Evolutionary conservation across 495 filamentous ascomycete genomes (phyloP), one percentile per base, ranked within the genome.

Genomic region (Penicillium crystallinum): DNA sequence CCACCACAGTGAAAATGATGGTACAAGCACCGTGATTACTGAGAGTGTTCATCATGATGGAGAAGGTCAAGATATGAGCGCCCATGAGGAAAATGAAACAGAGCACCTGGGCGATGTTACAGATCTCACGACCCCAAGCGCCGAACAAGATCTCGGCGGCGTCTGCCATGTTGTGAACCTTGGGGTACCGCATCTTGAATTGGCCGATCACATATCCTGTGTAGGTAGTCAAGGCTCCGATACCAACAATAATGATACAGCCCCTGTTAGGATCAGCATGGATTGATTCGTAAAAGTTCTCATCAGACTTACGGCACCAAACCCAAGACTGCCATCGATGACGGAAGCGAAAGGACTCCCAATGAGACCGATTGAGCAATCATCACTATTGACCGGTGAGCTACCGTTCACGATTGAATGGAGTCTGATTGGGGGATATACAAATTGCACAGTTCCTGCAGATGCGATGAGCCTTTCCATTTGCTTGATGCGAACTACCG

Each of bases 11-110:
- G 57, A 86, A 91, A 3, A 83, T 74, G 50, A 90, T 79, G 4
- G 84, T 83, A 62, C 89, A 92, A 0, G 76, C 69, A 3, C 73
- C 81, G 59, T 88, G 78, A 1, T 81, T 63, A 5, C 84, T 82
- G 37, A 91, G 67, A 18, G 75, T 80, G 45, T 84, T 84, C 65
- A 90, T 78, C 63, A 83, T 81, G 52, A 91, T 86, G 10, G 78
- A 79, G 58, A 89, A 89, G 0, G 84, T 87, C 35, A 91, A 70
- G 40, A 90, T 76, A 58, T 92, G 88, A 14, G 83, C 86, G 14
- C 77, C 87, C 71, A 86, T 83, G 52, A 87, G 80, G 69, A 90
- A 89, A 22, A 84, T 65, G 25, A 88, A 72, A 49, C 88, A 80
- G 27, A 87, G 55, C 8, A 79, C 65, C 57, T 85, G 83, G 58